These are phyloP conservation scores for Fusarium temperatum DNA, from an alignment of 2,329 filamentous ascomycete species.

Conservation along the genomic window DNA sequence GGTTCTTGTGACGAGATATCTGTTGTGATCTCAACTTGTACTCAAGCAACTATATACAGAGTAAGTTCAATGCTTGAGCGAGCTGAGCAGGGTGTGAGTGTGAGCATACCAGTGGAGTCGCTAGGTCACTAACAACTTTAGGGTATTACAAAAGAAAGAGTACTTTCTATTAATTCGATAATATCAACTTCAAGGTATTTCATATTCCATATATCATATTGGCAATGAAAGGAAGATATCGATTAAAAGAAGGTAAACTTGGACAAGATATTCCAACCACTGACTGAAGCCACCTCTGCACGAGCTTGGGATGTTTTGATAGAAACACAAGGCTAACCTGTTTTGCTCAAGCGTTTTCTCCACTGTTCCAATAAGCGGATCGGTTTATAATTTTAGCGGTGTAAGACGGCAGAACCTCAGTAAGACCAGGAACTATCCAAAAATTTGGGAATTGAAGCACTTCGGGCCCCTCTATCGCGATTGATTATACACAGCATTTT, in stretches of 20 bases:
- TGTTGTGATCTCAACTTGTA: constrained; percentile 20
- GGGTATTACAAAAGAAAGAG: neutral
- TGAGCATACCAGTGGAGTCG: constrained; percentile 17
- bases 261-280: too few species aligned
- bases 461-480: constrained; percentile 25
- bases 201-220: neutral
- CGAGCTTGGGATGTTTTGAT: neutral
- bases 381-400: constrained; percentile 49
- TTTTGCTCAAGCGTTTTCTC: neutral
- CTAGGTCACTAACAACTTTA: neutral
- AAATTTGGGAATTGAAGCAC: constrained; percentile 44
- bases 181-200: neutral
- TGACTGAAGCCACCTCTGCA: neutral
- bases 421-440: constrained; percentile 47
- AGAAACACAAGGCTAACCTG: neutral
- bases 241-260: neutral
- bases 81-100: constrained; percentile 21
- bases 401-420: constrained; percentile 48
- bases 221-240: neutral
- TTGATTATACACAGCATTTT: constrained; percentile 7
- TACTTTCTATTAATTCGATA: too few species aligned
- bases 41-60: constrained; percentile 25
- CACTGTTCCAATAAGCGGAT: neutral
- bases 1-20: constrained; percentile 2
- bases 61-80: neutral